Base-by-base conservation (phyloP, 139 green algal genomes). In the Chlamydomonas sphaeroides region DNA sequence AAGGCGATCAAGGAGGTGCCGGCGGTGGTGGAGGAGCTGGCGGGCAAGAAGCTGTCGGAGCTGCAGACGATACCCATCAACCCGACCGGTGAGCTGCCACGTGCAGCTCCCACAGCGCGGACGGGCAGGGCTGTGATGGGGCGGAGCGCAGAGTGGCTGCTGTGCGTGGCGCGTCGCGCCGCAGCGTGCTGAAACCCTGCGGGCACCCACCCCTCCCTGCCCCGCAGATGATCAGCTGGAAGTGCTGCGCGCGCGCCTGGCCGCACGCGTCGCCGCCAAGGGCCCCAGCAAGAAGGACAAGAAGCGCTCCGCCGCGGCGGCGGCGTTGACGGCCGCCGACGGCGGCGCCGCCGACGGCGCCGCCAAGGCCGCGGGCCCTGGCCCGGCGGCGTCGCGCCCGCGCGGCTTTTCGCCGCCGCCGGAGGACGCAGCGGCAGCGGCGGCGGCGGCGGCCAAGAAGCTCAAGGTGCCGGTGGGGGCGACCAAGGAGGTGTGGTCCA, bases 1-100 rank as follows among this genome's bases (percentile, higher is more conserved):
- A 87, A 88, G n/a, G 95, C 94, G 23, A 21, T 97, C 0, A 96
- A 95, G 65, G 90, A 97, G 87, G 90, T 92, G 32, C 89, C 87
- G 0, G 72, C 68, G 3, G 90, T 89, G 39, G 92, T 93, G 35
- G 79, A 89, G 66, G 92, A 94, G 45, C 65, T 91, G 65, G 81
- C 32, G 73, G 83, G 77, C 18, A 59, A 30, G 30, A 80, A 79
- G 67, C 86, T 76, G 79, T n/a, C 68, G 14, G 39, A 86, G 14
- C 71, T 79, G 1, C 88, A 95, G 41, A 63, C 89, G 23, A 72
- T 96, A 25, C 87, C 84, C 5, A 35, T 97, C 51, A 95, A 97
- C 78, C 89, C 90, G 2, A 51, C 38, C 2, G 82, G 73, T 86
- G 35, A 28, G 79, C 26, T 33, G 14, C 14, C 45, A 14, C 14